Evolutionary conservation across 2,329 filamentous ascomycete genomes (phyloP).

Genomic region (Alternaria sp.): DNA sequence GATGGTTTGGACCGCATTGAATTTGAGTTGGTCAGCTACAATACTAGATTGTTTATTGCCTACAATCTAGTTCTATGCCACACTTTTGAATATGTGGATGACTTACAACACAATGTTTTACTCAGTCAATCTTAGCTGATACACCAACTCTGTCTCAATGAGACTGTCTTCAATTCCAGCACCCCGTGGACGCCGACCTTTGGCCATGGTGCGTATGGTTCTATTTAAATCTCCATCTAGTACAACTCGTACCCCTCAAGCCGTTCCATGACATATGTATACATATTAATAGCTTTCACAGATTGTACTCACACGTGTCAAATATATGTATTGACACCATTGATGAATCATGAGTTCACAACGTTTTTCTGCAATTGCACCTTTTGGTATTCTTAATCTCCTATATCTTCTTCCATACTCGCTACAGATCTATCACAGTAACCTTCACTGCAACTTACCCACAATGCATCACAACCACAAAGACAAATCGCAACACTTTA

Average conservation of each 20-base stretch:
- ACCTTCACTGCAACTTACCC: not conserved
- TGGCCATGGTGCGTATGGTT: not conserved
- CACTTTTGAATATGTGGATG: not conserved
- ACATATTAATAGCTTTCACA: not conserved
- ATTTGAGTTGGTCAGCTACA: slow-evolving; percentile 27
- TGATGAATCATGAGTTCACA: slow-evolving; percentile 12
- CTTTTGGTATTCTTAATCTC: slow-evolving; percentile 4
- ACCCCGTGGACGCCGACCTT: not conserved
- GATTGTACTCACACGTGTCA: not conserved
- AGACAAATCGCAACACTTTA: slow-evolving; percentile 1
- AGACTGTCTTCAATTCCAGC: not conserved
- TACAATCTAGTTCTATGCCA: not conserved
- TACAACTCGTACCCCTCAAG: not conserved
- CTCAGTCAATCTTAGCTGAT: not conserved
- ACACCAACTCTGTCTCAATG: not conserved
- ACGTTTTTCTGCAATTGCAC: not conserved
- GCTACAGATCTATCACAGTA: not conserved
- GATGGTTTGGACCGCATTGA: slow-evolving; percentile 33
- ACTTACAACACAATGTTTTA: not conserved
- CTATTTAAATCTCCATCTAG: not conserved
- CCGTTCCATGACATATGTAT: not conserved
- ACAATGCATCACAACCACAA: slow-evolving; percentile 1
- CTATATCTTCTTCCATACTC: slow-evolving; percentile 8
- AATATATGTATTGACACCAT: not conserved
- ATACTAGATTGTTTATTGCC: not conserved